A percentile compares a stretch with the other conserved stretches of the same genome.
These are phyloP conservation scores for Diutina catenulata DNA, from an alignment of 1,139 yeast species.

Conservation along the genomic window DNA sequence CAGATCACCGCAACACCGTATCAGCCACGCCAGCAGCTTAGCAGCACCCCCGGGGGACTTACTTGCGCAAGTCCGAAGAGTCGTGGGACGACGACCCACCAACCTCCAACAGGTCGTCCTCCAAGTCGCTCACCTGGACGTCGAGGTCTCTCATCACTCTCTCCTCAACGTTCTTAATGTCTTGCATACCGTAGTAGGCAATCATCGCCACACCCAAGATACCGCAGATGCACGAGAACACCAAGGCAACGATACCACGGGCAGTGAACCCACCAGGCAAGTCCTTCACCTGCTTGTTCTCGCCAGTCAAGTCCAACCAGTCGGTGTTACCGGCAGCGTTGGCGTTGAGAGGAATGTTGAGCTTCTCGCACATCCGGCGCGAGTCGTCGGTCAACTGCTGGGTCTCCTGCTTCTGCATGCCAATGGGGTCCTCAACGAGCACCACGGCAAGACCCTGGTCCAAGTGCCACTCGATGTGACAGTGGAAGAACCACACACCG, in stretches of 20 bases:
- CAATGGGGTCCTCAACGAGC: constrained; percentile 40
- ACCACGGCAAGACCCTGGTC: constrained; percentile 46
- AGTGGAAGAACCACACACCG: constrained; percentile 57
- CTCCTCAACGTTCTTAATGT: constrained; percentile 46
- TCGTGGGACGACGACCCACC: neutral
- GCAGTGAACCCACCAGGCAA: constrained; percentile 85
- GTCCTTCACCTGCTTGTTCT: constrained; percentile 48
- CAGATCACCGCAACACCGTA: too few relatives aligned
- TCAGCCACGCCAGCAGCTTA: too few relatives aligned
- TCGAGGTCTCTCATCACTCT: constrained; percentile 40
- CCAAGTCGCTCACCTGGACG: constrained; percentile 23
- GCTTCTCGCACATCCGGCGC: constrained; percentile 11
- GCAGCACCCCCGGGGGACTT: too few relatives aligned
- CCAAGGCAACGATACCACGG: constrained; percentile 81
- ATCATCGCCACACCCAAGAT: constrained; percentile 67
- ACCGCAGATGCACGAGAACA: constrained; percentile 70
- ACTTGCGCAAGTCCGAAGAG: neutral
- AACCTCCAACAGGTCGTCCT: constrained; percentile 10
- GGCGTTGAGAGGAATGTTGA: constrained; percentile 27
- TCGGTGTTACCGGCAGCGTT: constrained; percentile 80
- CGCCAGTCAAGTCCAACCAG: constrained; percentile 58
- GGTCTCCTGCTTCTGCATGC: constrained; percentile 38
- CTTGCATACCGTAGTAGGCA: constrained; percentile 70
- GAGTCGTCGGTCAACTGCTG: constrained; percentile 33
- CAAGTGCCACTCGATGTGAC: constrained; percentile 57